phyloP scores from a whole-genome alignment of 1,284 basidiomycete genomes.

The Sporisorium scitamineum region DNA sequence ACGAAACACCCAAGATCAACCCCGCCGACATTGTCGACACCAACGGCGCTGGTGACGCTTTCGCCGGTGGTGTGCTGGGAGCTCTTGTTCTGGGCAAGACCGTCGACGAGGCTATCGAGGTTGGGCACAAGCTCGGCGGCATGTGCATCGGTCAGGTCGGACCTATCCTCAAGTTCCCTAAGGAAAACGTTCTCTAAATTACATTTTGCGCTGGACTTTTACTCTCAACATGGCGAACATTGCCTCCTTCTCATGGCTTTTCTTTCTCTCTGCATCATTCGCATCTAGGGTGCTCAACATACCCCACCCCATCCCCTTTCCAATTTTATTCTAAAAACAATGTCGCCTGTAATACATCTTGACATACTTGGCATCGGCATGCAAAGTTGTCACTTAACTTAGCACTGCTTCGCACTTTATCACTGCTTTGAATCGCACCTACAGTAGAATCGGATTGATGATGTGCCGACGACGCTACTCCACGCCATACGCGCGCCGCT shows the following conservation, averaged over 20 bases:
- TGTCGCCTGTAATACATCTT: constrained; percentile 13
- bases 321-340: background rate
- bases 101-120: constrained; percentile 82
- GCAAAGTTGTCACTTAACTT: no score
- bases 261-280: background rate
- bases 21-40: constrained; percentile 82
- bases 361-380: background rate
- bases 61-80: constrained; percentile 96
- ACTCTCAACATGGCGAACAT: constrained; percentile 42
- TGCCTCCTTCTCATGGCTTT: background rate
- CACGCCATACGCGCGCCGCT: no score
- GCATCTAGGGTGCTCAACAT: constrained; percentile 54
- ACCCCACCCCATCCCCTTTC: constrained; percentile 15
- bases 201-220: background rate
- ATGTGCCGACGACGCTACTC: no score
- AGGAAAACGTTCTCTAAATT: constrained; percentile 57
- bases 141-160: constrained; percentile 89
- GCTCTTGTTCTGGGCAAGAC: constrained; percentile 84
- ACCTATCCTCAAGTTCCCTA: constrained; percentile 68
- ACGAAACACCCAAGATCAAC: constrained; percentile 72
- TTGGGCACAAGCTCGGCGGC: constrained; percentile 87
- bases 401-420: no score
- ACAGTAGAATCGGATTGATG: no score
- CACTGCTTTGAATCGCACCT: no score
- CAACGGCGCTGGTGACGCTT: constrained; percentile 99